Percentiles rank a stretch among this genome's conserved stretches.
These are phyloP conservation scores for Lepidopterella palustris DNA, from an alignment of 495 filamentous ascomycete genomes.

Conservation along the genomic window DNA sequence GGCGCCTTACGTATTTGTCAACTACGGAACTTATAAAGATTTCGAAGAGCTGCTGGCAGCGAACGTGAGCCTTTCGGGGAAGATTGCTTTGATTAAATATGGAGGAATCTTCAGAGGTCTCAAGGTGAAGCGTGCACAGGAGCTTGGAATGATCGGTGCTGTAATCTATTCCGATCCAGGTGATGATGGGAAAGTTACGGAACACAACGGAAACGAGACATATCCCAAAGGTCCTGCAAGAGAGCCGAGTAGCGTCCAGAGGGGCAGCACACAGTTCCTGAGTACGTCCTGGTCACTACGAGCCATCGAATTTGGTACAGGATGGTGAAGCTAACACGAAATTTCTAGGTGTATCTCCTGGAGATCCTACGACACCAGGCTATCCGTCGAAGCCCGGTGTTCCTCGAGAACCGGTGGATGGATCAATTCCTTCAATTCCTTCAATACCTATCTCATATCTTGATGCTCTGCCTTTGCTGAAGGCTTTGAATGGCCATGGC, in stretches of 20 bases:
- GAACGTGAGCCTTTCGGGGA: conserved; percentile 70
- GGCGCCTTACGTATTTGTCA: conserved; percentile 73
- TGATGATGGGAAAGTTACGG: conserved; percentile 75
- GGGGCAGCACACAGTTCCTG: conserved; percentile 83
- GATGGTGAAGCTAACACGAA: conserved; percentile 7
- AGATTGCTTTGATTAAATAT: conserved; percentile 83
- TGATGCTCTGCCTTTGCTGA: conserved; percentile 79
- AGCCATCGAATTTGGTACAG: background rate
- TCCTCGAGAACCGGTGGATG: conserved; percentile 63
- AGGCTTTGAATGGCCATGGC: conserved; percentile 82
- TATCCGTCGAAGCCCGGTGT: conserved; percentile 89
- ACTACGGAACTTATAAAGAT: conserved; percentile 80
- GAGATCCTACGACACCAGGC: conserved; percentile 80
- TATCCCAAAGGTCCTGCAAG: conserved; percentile 88
- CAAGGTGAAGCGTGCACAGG: conserved; percentile 88
- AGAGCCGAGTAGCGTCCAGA: conserved; percentile 81
- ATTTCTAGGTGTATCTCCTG: conserved; percentile 49
- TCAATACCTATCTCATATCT: conserved; percentile 86
- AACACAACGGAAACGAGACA: conserved; percentile 67
- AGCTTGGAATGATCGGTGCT: conserved; percentile 83
- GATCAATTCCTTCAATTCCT: conserved; percentile 73
- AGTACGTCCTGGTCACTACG: conserved; percentile 45
- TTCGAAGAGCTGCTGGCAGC: conserved; percentile 76
- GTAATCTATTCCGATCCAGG: conserved; percentile 86
- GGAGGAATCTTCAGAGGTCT: conserved; percentile 81